Conservation (phyloP, 1,139 yeast genomes). For the Protomyces inouyei region DNA sequence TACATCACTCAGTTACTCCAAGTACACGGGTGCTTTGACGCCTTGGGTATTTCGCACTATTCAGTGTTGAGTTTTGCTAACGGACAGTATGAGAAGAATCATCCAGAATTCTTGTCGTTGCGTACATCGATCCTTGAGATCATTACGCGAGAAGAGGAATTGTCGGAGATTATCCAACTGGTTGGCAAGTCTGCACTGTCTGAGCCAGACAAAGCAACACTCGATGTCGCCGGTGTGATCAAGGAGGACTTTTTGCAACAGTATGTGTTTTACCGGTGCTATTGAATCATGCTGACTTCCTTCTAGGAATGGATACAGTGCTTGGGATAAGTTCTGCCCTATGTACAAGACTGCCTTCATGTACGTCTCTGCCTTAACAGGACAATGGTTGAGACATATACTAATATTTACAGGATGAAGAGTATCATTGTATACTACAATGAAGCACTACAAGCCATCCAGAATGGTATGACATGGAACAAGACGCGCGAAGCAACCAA, state of each 20-base stretch:
- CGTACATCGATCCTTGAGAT: slow-evolving; percentile 93
- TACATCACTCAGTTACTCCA: slow-evolving; percentile 92
- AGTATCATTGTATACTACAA: slow-evolving; percentile 85
- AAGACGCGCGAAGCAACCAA: slow-evolving; percentile 81
- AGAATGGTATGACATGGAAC: slow-evolving; percentile 80
- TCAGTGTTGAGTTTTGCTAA: not conserved
- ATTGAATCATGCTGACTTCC: not conserved
- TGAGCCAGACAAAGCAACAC: slow-evolving; percentile 90
- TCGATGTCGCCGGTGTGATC: slow-evolving; percentile 84
- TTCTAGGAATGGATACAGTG: slow-evolving; percentile 77
- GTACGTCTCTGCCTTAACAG: slow-evolving; percentile 46
- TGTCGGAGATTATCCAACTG: slow-evolving; percentile 97
- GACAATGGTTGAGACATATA: slow-evolving; percentile 99
- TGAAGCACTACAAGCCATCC: slow-evolving; percentile 94
- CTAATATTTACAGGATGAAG: slow-evolving; percentile 97
- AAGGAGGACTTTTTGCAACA: slow-evolving; percentile 98
- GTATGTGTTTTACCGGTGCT: slow-evolving; percentile 31
- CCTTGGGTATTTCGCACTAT: slow-evolving; percentile 46
- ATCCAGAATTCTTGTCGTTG: slow-evolving; percentile 83
- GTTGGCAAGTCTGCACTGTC: slow-evolving; percentile 98
- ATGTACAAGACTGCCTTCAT: slow-evolving; percentile 97
- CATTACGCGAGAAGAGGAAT: slow-evolving; percentile 82
- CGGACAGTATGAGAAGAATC: slow-evolving; percentile 60
- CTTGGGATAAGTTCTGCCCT: slow-evolving; percentile 98
- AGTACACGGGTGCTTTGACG: slow-evolving; percentile 81